Conservation (phyloP, 2,329 filamentous ascomycete genomes). For the Myotisia sp. region DNA sequence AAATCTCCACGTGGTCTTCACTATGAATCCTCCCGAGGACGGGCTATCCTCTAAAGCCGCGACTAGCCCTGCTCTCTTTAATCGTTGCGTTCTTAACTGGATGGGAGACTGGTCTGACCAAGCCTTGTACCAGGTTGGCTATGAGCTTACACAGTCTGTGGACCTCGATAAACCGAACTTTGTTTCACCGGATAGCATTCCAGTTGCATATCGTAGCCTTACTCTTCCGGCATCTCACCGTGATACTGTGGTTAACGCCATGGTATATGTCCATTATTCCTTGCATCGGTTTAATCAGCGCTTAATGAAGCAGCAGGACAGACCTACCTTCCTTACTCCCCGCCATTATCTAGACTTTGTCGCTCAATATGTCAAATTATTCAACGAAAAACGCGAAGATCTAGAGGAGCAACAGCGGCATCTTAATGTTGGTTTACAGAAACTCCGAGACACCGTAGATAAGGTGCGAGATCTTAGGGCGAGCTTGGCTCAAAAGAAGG, state of each 20-base stretch:
- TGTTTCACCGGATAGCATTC: slow-evolving; percentile 74
- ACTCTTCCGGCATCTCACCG: slow-evolving; percentile 75
- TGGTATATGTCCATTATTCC: slow-evolving; percentile 98
- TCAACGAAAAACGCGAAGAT: slow-evolving; percentile 96
- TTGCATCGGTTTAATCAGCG: slow-evolving; percentile 78
- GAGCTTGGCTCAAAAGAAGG: slow-evolving; percentile 88
- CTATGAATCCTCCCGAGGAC: slow-evolving; percentile 97
- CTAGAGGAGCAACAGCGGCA: slow-evolving; percentile 97
- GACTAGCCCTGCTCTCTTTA: slow-evolving; percentile 95
- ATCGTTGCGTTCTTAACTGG: slow-evolving; percentile 99
- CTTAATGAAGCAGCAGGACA: slow-evolving; percentile 80
- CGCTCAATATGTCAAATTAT: slow-evolving; percentile 90
- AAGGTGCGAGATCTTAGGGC: slow-evolving; percentile 86
- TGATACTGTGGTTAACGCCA: slow-evolving; percentile 86
- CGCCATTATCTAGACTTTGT: slow-evolving; percentile 97
- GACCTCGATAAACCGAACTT: slow-evolving; percentile 85
- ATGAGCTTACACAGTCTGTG: slow-evolving; percentile 88
- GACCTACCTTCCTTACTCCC: slow-evolving; percentile 82
- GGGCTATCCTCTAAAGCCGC: slow-evolving; percentile 91
- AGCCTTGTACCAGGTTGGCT: slow-evolving; percentile 92
- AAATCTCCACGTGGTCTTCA: slow-evolving; percentile 97
- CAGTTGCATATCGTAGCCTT: slow-evolving; percentile 79
- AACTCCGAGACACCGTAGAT: slow-evolving; percentile 88
- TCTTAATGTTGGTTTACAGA: slow-evolving; percentile 94
- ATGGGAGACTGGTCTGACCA: slow-evolving; percentile 99